Base-by-base conservation (phyloP, 2,329 filamentous ascomycete species). In the Emydomyces testavorans region DNA sequence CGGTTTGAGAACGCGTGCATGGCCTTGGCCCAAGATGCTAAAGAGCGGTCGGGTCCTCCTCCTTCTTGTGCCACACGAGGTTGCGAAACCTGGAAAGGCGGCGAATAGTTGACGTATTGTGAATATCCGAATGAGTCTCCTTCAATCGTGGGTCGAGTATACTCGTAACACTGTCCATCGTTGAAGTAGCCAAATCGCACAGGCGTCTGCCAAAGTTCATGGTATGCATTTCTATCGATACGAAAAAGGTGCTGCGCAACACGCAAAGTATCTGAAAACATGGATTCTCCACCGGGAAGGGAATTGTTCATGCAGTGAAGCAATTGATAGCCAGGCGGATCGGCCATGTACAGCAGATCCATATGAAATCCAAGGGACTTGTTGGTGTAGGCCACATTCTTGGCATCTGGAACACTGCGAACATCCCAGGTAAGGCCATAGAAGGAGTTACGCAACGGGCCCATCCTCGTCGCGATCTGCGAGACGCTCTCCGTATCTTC, bases 401-500 rank as follows among this genome's bases (percentile, higher is more conserved):
- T 88, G 20, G 89, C 86, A 48, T 85, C 65, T 1, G 83, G 82
- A 46, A 93, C 83, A 2, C 82, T 86, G 46, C 80, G 78, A 10
- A 96, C 90, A 64, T 95, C 84, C 80, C 89, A 96, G 0, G 87
- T 94, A 56, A 75, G 72, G 35, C 92, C 92, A 64, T 96, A 96
- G 61, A 96, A 92, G 6, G 89, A 92, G 57, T 87, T 80, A 59
- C 87, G 83, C 21, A 95, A 68, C 28, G 77, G 77, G 1, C 88
- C 89, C 50, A 96, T 84, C 44, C 80, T 77, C 3, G 73, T 71
- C 1, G 80, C 83, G 50, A 96, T 79, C 18, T 72, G 67, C 32
- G 77, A 73, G 3, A 95, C 82, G 3, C 79, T 74, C 1, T 73
- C 65, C 52, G 83, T 77, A 13, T 76, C 75, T 7, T 79, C 70